Base-by-base conservation (phyloP, 2,329 filamentous ascomycete species). In the Aureobasidium mangrovei region DNA sequence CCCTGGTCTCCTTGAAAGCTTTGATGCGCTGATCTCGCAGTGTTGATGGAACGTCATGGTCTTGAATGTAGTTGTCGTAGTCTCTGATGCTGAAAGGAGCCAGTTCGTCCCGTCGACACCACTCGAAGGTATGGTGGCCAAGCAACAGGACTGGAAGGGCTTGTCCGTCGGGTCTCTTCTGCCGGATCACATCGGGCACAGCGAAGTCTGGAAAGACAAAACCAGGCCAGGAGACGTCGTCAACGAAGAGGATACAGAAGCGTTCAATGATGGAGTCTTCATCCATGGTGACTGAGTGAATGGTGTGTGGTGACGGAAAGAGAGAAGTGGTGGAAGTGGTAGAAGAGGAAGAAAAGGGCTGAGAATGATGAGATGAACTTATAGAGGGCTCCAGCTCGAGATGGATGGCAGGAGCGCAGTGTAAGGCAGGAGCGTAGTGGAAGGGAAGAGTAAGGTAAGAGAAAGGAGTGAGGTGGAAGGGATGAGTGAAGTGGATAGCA, bases 201-300 rank as follows among this genome's bases (percentile, higher is more conserved):
- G 40, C 35, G 27, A 43, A 40, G 9, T 53, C 49, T 3, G 49
- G 49, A 8, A 53, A 53, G 7, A 53, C 40, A 29, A 53, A 53
- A 26, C 18, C 32, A 24, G 49, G 49, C 49, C 49, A 53, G 2
- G 26, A 6, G 6, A 29, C 12, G 7, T 33, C 49, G 5, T 53
- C n/a, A 24, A 43, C 9, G 2, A 36, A 24, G 24, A 32, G 29
- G 10, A 44, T 5, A 12, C 49, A 35, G 4, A 4, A 28, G 26
- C 12, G 43, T 8, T 53, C 49, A 10, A 53, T 44, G n/a, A 53
- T 29, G 7, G 31, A 27, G 24, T 12, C n/a, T 9, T 28, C 29
- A 9, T 31, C 48, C 48, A 52, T 52, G 39, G 6, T 43, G 28
- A 35, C 32, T 35, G 7, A 12, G 32, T 35, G 28, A 18, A 12